Percentiles rank a stretch among this genome's conserved stretches.
Conservation (phyloP, 495 filamentous ascomycete genomes). For the Penicillium nucicola region DNA sequence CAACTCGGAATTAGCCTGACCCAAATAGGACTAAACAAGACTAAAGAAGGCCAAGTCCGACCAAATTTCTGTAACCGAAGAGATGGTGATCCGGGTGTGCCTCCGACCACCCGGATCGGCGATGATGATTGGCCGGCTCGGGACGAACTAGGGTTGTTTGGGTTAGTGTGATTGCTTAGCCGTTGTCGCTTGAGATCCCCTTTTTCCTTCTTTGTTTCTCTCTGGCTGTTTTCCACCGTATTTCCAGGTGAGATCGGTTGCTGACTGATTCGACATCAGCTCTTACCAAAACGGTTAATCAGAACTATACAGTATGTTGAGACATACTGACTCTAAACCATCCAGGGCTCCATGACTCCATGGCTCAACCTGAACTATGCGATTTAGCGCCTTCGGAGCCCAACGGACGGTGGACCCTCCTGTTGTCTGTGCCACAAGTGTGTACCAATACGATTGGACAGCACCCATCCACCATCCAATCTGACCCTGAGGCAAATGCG, state of each 20-base stretch:
- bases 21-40: no score
- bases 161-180: not conserved
- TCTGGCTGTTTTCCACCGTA: not conserved
- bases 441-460: not conserved
- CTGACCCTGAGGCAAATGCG: constrained; percentile 2
- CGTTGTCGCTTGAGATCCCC: constrained; percentile 1
- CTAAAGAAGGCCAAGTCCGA: not conserved
- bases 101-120: not conserved
- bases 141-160: not conserved
- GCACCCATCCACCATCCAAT: not conserved
- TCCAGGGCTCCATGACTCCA: no score
- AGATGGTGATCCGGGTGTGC: constrained; percentile 1
- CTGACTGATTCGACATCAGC: no score
- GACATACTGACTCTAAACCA: no score
- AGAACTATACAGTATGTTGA: no score
- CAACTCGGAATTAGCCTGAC: no score
- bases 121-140: not conserved
- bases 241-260: no score
- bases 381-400: not conserved
- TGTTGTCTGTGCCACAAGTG: not conserved
- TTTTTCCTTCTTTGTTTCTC: not conserved
- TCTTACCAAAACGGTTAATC: no score
- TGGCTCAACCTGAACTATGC: not conserved
- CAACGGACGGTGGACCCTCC: not conserved
- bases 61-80: not conserved